phyloP scores from a whole-genome alignment of 1,139 yeast genomes.

The Fermentozyma sake region DNA sequence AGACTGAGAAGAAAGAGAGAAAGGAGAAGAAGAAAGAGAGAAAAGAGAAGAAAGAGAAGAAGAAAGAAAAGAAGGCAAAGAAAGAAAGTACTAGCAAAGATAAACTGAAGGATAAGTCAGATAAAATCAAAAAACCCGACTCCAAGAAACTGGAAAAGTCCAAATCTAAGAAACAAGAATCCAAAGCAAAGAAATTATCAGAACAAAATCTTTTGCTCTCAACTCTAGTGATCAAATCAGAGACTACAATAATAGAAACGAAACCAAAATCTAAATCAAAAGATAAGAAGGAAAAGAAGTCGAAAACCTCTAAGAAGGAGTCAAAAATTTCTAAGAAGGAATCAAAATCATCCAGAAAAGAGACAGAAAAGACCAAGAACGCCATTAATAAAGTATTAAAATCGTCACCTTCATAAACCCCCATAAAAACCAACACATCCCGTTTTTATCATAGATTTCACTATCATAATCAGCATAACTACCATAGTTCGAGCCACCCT shows the following conservation, averaged over 20 bases:
- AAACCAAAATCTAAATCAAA: too few relatives aligned
- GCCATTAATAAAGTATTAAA: constrained; percentile 6
- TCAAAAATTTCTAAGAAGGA: constrained; percentile 14
- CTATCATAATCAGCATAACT: too few relatives aligned
- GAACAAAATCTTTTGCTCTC: too few relatives aligned
- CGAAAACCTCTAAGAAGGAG: constrained; percentile 1
- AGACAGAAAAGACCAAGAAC: constrained; percentile 16
- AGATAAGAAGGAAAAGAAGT: too few relatives aligned
- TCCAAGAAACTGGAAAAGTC: constrained; percentile 16
- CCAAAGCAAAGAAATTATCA: constrained; percentile 7
- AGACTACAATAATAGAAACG: too few relatives aligned
- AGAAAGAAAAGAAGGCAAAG: constrained; percentile 8
- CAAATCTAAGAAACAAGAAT: constrained; percentile 4
- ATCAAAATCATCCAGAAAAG: too few relatives aligned
- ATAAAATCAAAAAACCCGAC: constrained; percentile 6
- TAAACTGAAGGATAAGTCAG: constrained; percentile 13
- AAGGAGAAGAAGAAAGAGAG: constrained; percentile 9
- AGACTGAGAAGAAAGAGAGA: constrained; percentile 9
- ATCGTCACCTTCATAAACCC: background rate
- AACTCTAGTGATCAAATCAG: too few relatives aligned
- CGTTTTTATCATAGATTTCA: background rate
- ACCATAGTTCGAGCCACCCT: too few relatives aligned
- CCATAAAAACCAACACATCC: background rate
- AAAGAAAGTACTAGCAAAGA: constrained; percentile 5
- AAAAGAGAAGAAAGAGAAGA: constrained; percentile 5